phyloP scores from a whole-genome alignment of 1,139 yeast genomes.

The Pneumocystis canis region DNA sequence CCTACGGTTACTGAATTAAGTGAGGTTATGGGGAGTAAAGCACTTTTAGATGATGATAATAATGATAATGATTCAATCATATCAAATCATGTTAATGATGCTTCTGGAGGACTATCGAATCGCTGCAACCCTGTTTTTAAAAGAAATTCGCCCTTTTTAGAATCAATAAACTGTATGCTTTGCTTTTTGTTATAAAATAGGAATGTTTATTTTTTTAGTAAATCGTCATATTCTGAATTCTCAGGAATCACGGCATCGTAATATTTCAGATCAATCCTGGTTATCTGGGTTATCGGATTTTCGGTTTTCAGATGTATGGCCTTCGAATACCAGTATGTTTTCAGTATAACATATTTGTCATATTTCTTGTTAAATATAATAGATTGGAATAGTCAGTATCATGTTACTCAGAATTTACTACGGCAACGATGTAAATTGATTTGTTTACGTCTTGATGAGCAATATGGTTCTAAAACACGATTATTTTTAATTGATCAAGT shows the following conservation, averaged over 20 bases:
- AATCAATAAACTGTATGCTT: neutral
- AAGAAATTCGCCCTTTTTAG: neutral
- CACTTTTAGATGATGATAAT: constrained; percentile 15
- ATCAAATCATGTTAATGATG: neutral
- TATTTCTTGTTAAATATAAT: neutral
- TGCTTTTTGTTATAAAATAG: neutral
- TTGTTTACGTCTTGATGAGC: neutral
- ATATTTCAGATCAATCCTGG: neutral
- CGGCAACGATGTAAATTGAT: neutral
- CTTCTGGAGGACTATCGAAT: neutral
- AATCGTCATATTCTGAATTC: neutral
- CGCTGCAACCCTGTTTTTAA: neutral
- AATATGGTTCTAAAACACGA: neutral
- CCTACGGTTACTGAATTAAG: constrained; percentile 1
- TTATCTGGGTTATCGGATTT: neutral
- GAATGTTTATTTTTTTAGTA: neutral
- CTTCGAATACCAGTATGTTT: neutral
- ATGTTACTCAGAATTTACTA: neutral
- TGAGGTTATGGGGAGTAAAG: constrained; percentile 16
- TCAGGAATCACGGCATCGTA: neutral
- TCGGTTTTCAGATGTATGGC: neutral
- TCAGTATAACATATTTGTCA: neutral
- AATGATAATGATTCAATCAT: constrained; percentile 13
- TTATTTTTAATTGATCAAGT: neutral
- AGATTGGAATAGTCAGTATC: neutral